These are phyloP conservation scores for Fusarium setosum DNA, from an alignment of 2,329 filamentous ascomycete genomes.

Conservation along the genomic window DNA sequence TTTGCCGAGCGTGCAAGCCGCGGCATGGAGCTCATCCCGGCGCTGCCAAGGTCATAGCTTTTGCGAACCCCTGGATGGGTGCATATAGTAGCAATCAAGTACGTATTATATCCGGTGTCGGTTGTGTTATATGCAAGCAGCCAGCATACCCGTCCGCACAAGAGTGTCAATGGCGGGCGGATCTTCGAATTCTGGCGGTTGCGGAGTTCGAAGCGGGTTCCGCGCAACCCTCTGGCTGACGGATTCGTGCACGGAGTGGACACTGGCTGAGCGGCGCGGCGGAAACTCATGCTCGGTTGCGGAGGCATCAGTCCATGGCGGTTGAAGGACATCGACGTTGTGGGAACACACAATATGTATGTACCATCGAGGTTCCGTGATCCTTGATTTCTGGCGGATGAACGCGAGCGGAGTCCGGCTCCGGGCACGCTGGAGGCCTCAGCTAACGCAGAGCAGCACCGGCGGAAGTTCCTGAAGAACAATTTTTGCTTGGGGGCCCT, in stretches of 20 bases:
- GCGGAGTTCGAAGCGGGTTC: conserved; percentile 2
- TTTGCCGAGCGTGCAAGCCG: neutral
- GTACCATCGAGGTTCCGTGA: neutral
- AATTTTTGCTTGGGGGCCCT: conserved; percentile 4
- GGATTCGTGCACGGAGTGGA: neutral
- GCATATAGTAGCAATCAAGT: neutral
- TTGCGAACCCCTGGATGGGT: neutral
- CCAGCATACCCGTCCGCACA: neutral
- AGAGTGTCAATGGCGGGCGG: neutral
- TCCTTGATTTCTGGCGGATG: neutral
- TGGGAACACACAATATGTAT: conserved; percentile 5
- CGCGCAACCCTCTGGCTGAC: conserved; percentile 7
- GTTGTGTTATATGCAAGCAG: neutral
- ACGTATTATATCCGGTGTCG: neutral
- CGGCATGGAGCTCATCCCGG: neutral
- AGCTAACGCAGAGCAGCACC: neutral
- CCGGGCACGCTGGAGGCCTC: conserved; percentile 32
- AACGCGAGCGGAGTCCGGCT: neutral
- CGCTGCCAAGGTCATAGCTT: neutral
- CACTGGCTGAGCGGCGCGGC: neutral
- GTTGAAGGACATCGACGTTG: conserved; percentile 12
- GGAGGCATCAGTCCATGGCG: neutral
- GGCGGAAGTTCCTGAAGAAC: neutral
- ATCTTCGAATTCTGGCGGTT: neutral
- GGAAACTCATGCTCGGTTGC: neutral